Percentiles rank a stretch among this genome's conserved stretches.
phyloP scores from a whole-genome alignment of 345 rosid species.

The Crucihimalaya himalaica region DNA sequence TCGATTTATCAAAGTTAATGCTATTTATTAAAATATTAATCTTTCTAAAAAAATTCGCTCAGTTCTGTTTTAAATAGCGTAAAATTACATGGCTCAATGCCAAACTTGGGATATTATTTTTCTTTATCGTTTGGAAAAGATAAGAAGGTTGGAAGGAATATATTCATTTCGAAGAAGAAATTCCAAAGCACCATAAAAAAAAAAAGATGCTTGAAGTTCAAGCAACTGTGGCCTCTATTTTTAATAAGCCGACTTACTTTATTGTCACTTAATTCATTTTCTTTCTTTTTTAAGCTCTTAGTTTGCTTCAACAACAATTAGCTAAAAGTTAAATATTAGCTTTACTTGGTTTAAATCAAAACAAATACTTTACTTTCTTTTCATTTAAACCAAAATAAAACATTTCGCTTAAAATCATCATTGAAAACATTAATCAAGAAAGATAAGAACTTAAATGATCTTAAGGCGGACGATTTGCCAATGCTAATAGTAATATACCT shows the following conservation, averaged over 20 bases:
- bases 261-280: conserved; percentile 1
- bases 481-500: background rate
- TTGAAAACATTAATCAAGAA: background rate
- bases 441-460: background rate
- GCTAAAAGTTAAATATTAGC: conserved; percentile 64
- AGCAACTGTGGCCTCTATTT: conserved; percentile 67
- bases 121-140: conserved; percentile 25
- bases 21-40: background rate
- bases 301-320: conserved; percentile 42
- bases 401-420: background rate
- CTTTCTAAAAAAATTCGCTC: background rate
- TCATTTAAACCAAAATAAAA: background rate
- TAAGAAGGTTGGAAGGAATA: conserved; percentile 58
- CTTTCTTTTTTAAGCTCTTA: conserved; percentile 26
- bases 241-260: conserved; percentile 56
- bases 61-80: conserved; percentile 7
- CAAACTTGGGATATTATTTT: conserved; percentile 21
- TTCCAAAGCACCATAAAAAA: conserved; percentile 52
- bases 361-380: background rate
- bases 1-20: background rate
- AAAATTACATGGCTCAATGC: conserved; percentile 22
- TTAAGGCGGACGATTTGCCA: conserved; percentile 1
- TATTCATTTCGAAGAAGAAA: conserved; percentile 75
- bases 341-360: conserved; percentile 40
- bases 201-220: conserved; percentile 90